Evolutionary conservation across 805 yeast species (phyloP).

Genomic region (Scheffersomyces spartinae): DNA sequence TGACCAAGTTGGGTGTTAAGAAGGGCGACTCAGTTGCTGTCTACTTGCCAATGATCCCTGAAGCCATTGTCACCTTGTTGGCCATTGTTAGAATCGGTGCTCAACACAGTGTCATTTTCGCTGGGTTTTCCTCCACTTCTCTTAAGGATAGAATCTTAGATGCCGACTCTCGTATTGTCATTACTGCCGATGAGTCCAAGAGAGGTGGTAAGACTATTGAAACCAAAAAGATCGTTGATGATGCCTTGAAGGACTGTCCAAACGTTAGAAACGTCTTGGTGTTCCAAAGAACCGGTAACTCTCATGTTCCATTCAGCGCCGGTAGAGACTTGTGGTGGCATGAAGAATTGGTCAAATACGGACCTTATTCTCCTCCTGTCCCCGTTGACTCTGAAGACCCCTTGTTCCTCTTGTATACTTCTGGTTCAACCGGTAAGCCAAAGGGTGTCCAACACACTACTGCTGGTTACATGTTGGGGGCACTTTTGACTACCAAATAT

Average conservation of each 20-base stretch:
- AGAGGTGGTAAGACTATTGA: conserved; percentile 77
- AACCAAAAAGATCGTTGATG: conserved; percentile 76
- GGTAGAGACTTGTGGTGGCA: conserved; percentile 73
- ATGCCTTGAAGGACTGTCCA: conserved; percentile 58
- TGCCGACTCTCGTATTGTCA: conserved; percentile 59
- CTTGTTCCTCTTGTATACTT: conserved; percentile 67
- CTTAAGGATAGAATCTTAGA: conserved; percentile 61
- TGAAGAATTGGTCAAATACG: conserved; percentile 52
- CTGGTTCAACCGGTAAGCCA: conserved; percentile 85
- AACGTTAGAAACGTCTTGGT: conserved; percentile 61
- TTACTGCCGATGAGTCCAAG: conserved; percentile 73
- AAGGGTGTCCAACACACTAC: conserved; percentile 79
- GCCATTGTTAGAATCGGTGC: conserved; percentile 80
- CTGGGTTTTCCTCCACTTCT: conserved; percentile 71
- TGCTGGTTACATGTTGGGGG: conserved; percentile 69
- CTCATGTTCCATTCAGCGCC: conserved; percentile 34
- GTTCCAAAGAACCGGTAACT: conserved; percentile 60
- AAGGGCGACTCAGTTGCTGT: conserved; percentile 85
- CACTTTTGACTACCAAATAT: conserved; percentile 62
- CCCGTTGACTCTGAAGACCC: conserved; percentile 77
- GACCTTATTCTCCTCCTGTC: conserved; percentile 61
- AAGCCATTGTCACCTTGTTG: conserved; percentile 62
- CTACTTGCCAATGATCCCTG: conserved; percentile 79
- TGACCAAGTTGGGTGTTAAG: conserved; percentile 52
- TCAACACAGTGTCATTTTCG: conserved; percentile 74